These are phyloP conservation scores for Solanum sejunctum DNA, from an alignment of 257 asterid species.

Conservation along the genomic window DNA sequence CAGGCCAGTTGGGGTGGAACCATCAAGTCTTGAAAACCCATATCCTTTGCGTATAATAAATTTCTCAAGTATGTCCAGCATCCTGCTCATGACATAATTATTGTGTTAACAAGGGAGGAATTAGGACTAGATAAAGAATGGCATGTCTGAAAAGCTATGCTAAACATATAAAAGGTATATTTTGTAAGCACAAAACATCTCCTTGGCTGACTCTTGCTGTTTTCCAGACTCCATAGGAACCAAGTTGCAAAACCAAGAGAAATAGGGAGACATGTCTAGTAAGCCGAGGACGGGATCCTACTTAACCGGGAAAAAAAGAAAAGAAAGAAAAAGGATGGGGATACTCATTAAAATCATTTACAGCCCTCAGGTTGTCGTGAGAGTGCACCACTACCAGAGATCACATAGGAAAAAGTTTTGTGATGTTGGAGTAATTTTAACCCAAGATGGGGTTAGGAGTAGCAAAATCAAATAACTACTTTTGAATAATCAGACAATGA, in stretches of 20 bases:
- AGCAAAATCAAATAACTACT: not conserved
- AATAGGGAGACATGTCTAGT: not conserved
- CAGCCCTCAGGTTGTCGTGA: not conserved
- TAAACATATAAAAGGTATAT: not conserved
- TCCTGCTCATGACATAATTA: slow-evolving; percentile 28
- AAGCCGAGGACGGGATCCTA: not conserved
- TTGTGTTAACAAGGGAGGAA: not conserved
- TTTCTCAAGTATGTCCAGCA: slow-evolving; percentile 94
- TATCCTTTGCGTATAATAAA: slow-evolving; percentile 85
- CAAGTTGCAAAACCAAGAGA: not conserved
- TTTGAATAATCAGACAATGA: not conserved
- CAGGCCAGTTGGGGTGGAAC: slow-evolving; percentile 70
- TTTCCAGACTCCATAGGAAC: not conserved
- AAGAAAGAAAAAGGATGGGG: too few species aligned
- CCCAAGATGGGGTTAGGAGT: not conserved
- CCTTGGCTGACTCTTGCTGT: not conserved
- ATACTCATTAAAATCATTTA: not conserved
- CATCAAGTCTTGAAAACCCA: slow-evolving; percentile 83
- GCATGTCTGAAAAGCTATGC: not conserved
- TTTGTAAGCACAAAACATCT: not conserved
- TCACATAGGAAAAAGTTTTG: not conserved
- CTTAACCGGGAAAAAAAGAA: not conserved
- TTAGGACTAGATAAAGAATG: not conserved
- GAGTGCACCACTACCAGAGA: not conserved
- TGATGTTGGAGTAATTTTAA: not conserved